Base-by-base conservation (phyloP, 1,284 basidiomycete species). In the Moesziomyces sp. region DNA sequence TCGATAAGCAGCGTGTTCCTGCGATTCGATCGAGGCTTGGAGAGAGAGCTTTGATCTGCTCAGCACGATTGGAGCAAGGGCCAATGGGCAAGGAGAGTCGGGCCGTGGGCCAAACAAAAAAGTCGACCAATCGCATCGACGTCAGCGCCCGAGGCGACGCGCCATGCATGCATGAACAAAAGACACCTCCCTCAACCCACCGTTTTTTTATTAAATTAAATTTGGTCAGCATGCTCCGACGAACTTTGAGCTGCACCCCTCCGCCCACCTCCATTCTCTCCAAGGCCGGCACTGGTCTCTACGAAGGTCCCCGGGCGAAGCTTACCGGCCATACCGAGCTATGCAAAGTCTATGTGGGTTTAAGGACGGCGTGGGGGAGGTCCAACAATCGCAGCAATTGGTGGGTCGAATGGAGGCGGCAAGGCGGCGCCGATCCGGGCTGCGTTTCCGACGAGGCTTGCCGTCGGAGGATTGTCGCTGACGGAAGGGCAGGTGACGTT, bases 111-210 rank as follows among this genome's bases (percentile, higher is more conserved):
- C 30, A 38, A 13, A 19, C n/a, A 21, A 13, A 16, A 10, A 26
- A 23, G 26, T 14, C 46, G 46, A 57, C 54, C 46, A 57, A 57
- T 57, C 40, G 54, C 28, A 26, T 44, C 54, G 46, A 47, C 38
- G 54, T 44, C 30, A 38, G 26, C 35, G 30, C 11, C 30, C 11
- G 30, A 28, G 8, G 26, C 26, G 26, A 28, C 26, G 26, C 26
- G 26, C 26, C 26, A 28, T 26, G 21, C 21, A 26, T 28, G 26
- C 26, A 28, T 28, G 26, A 28, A 28, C 26, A 28, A 28, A 28
- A 8, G 21, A 21, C 21, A 28, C 26, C 26, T 28, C 26, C 26
- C 26, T 28, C 26, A 28, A 34, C 30, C 30, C 30, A 34, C 30
- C 30, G 13, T 13, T 34, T 1, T 34, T 34, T 34, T 34, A 11